Evolutionary conservation across 805 yeast species (phyloP), one percentile per base, ranked within the genome.

Genomic region (Pichia paraexigua): DNA sequence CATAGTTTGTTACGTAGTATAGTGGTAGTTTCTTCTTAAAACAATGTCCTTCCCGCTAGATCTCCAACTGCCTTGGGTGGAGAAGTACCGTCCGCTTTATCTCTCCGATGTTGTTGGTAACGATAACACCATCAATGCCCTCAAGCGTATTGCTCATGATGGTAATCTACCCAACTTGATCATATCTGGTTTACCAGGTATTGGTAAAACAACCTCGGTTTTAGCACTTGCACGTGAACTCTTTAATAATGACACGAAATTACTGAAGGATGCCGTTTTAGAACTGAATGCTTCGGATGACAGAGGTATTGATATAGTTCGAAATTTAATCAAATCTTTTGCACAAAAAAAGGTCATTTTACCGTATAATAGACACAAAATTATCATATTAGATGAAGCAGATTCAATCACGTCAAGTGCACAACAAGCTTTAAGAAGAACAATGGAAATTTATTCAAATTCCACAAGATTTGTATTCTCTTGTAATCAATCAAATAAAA

Each of bases 401-500:
- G 97, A 94, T 67, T 88, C 96, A 13, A 94, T 94, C 97, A 94
- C 99, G 11, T 79, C 88, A 43, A 97, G 89, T 60, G 99, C 99
- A 0, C 99, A 94, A 65, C 80, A 90, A 50, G 99, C 99, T 1
- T 74, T 94, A 56, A 80, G 99, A 71, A 79, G 99, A 68, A 92
- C 96, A 1, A 87, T 87, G 98, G 98, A 91, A 64, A 77, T 92
- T 30, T 92, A 88, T 63, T 86, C 97, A n/a, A 85, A 86, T 65
- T 85, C 97, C 6, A 94, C 99, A 9, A 78, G 99, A 61, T 94
- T 94, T 72, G 97, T 96, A n/a, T 94, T 94, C 72, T 97, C 98
- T 0, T 94, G 99, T 71, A 94, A 94, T 66, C 96, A 87, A 66
- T 83, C 94, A 21, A 85, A 82, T 67, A 94, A 94, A 68, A 92